Base-by-base conservation (phyloP, 176 grass and related monocot genomes). In the Elaeis guineensis region DNA sequence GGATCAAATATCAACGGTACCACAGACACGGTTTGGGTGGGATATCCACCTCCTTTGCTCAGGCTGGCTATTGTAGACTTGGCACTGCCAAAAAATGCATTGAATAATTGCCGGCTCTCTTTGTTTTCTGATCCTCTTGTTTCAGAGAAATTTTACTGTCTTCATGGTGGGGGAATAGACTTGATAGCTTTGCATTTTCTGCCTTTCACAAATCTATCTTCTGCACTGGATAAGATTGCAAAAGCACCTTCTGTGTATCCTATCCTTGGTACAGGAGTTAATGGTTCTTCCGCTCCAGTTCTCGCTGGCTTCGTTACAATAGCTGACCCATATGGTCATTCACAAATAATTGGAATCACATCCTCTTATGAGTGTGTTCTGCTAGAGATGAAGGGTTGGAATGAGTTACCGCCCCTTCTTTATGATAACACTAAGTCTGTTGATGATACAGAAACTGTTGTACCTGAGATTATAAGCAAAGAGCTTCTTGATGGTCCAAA, bases 121-220 rank as follows among this genome's bases (percentile, higher is more conserved):
- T 66, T 97, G 55, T 92, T 97, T 89, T 67, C 73, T 35, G 93
- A 97, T 30, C 78, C 93, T 57, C 81, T 97, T 59, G 69, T 91
- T 22, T 67, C 76, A 21, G 87, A 97, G 52, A 79, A 78, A 77
- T 97, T 97, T 72, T 97, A 91, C 75, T 89, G 93, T 78, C 80
- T 86, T 30, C 93, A 97, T 87, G 82, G 83, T 73, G 87, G 93
- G 57, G 93, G 93, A 21, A 85, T 90, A 63, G 93, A 97, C 62
- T 81, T 85, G 52, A 56, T 92, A 51, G 71, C 78, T 3, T 57
- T 97, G 56, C 81, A 89, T 55, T 97, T 97, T 55, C 72, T 97
- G 25, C 93, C 87, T 29, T 97, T 92, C 69, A 85, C 87, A 51
- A 25, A 68, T 68, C 52, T 55, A 26, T 21, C 30, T 16, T 19